Conservation (phyloP, 805 yeast genomes). For the Clavispora santaluciae region DNA sequence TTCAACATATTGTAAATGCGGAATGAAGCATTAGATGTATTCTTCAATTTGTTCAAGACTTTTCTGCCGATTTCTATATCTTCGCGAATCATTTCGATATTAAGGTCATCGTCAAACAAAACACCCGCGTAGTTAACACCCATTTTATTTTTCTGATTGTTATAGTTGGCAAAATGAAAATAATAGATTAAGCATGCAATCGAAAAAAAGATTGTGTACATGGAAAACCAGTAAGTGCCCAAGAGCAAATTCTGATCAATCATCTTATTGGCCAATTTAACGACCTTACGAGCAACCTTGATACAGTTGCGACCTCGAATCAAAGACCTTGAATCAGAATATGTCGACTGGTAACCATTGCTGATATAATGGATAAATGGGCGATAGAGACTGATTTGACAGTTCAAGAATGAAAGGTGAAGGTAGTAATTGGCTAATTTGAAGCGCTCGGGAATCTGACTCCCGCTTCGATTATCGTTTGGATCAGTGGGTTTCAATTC, state of each 20-base stretch:
- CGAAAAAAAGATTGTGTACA: slow-evolving; percentile 83
- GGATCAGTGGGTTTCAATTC: slow-evolving; percentile 75
- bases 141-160: slow-evolving; percentile 17
- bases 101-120: slow-evolving; percentile 41
- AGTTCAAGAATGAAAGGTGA: slow-evolving; percentile 67
- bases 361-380: slow-evolving; percentile 85
- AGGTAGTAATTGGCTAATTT: slow-evolving; percentile 70
- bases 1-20: slow-evolving; percentile 77
- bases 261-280: slow-evolving; percentile 76
- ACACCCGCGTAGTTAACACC: slow-evolving; percentile 43
- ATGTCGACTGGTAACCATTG: slow-evolving; percentile 38
- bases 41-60: slow-evolving; percentile 66
- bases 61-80: slow-evolving; percentile 82
- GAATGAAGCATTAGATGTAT: slow-evolving; percentile 70
- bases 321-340: slow-evolving; percentile 54
- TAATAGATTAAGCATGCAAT: slow-evolving; percentile 83
- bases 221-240: slow-evolving; percentile 90
- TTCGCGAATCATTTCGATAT: slow-evolving; percentile 50
- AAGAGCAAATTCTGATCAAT: slow-evolving; percentile 62
- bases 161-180: slow-evolving; percentile 49
- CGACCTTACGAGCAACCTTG: slow-evolving; percentile 76
- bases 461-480: slow-evolving; percentile 14
- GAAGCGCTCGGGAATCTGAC: slow-evolving; percentile 48
- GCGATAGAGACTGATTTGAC: slow-evolving; percentile 74
- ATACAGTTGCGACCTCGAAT: slow-evolving; percentile 80